Evolutionary conservation across 768 basidiomycete species (phyloP).

Genomic region (Candolleomyces eurysporus): DNA sequence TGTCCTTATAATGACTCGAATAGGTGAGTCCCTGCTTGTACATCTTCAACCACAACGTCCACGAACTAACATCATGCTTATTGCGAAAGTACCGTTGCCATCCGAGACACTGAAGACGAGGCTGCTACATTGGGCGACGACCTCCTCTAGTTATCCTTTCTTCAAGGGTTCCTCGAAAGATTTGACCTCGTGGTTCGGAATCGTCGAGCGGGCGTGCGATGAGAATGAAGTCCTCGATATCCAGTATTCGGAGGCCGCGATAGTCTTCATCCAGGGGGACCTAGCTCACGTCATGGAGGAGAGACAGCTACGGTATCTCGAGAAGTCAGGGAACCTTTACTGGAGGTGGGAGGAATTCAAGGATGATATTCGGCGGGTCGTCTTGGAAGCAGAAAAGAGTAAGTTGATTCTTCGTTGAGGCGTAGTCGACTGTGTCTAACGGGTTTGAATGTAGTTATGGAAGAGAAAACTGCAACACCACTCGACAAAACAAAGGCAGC

Average conservation of each 20-base stretch:
- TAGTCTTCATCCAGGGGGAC: constrained; percentile 2
- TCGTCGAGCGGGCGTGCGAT: neutral
- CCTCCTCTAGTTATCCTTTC: neutral
- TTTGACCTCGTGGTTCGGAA: neutral
- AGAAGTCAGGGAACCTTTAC: neutral
- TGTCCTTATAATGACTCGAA: neutral
- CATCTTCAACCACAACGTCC: neutral
- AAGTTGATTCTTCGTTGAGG: neutral
- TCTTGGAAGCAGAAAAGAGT: constrained; percentile 1
- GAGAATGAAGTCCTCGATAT: neutral
- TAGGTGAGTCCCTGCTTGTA: neutral
- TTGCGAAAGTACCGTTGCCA: constrained; percentile 2
- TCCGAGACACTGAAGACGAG: neutral
- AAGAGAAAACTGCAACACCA: neutral
- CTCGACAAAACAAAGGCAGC: constrained; percentile 1
- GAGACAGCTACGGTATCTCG: neutral
- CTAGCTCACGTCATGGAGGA: constrained; percentile 1
- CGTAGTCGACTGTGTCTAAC: neutral
- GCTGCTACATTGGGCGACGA: neutral
- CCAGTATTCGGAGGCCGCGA: neutral
- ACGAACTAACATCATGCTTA: neutral
- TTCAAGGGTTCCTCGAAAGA: constrained; percentile 3
- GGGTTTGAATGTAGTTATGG: neutral
- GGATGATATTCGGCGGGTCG: neutral
- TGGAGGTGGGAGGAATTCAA: constrained; percentile 1